Evolutionary conservation across 306 rosid species (phyloP).

Genomic region (Cyamopsis tetragonoloba): DNA sequence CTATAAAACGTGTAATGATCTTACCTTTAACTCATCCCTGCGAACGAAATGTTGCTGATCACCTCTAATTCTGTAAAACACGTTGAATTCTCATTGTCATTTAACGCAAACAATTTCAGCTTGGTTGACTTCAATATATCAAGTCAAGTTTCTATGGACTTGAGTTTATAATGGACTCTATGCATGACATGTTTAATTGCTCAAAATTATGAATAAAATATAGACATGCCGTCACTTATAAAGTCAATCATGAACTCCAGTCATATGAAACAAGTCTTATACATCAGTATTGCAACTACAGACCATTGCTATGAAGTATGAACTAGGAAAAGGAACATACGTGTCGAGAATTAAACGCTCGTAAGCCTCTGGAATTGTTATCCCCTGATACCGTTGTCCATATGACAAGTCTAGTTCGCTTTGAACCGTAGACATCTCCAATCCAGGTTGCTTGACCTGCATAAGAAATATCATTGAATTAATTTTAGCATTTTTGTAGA

Average conservation of each 20-base stretch:
- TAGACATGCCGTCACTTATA: not conserved
- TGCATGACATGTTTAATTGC: not conserved
- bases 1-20: not conserved
- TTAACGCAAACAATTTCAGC: not conserved
- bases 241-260: not conserved
- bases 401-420: conserved; percentile 88
- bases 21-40: conserved; percentile 82
- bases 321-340: conserved; percentile 36
- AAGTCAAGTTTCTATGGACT: not conserved
- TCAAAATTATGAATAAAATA: not conserved
- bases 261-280: not conserved
- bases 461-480: not conserved
- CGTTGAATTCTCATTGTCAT: conserved; percentile 9
- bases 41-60: conserved; percentile 92
- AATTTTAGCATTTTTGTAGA: not conserved
- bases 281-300: not conserved
- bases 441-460: conserved; percentile 87
- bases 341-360: conserved; percentile 88
- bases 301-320: not conserved
- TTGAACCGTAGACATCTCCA: conserved; percentile 72
- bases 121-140: not conserved
- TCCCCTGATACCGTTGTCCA: conserved; percentile 71
- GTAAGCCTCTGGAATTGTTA: conserved; percentile 73
- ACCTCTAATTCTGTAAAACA: conserved; percentile 67
- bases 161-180: not conserved